A percentile compares a stretch with the other conserved stretches of the same genome.
Evolutionary conservation across 192 early-diverging fungal species (phyloP).

Genomic region (Cetraspora pellucida): DNA sequence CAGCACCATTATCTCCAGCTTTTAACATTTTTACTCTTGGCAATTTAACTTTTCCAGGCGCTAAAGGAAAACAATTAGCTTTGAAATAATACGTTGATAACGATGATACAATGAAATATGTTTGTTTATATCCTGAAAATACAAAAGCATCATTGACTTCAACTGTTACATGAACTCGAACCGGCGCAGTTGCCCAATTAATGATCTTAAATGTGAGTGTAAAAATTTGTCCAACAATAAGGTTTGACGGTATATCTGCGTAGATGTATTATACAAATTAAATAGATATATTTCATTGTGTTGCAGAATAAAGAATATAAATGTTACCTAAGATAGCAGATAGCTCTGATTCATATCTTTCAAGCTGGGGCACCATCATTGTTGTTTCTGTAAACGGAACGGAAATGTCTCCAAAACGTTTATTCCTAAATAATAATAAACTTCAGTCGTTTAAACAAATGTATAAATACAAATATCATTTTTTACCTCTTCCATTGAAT

Average conservation of each 20-base stretch:
- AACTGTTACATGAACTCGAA: constrained; percentile 59
- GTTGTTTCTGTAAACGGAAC: constrained; percentile 7
- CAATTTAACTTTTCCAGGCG: constrained; percentile 56
- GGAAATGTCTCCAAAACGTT: background rate
- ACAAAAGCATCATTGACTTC: constrained; percentile 76
- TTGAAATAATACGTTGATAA: constrained; percentile 50
- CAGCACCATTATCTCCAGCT: constrained; percentile 28
- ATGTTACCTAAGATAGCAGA: constrained; percentile 13
- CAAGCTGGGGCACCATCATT: background rate
- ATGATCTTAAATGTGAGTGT: constrained; percentile 61
- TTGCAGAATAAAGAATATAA: background rate
- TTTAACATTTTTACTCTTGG: constrained; percentile 55
- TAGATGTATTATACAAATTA: background rate
- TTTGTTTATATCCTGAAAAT: constrained; percentile 72
- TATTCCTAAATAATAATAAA: background rate
- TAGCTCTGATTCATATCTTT: background rate
- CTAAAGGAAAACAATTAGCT: constrained; percentile 65
- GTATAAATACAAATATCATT: background rate
- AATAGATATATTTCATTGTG: background rate
- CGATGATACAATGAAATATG: constrained; percentile 59
- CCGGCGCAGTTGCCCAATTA: constrained; percentile 57
- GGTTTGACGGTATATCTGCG: constrained; percentile 60
- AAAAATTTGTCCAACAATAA: constrained; percentile 61
- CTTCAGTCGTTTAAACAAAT: background rate
- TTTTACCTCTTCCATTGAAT: constrained; percentile 20